Conservation (phyloP, 139 green algal genomes). For the Diplosphaera chodatii region DNA sequence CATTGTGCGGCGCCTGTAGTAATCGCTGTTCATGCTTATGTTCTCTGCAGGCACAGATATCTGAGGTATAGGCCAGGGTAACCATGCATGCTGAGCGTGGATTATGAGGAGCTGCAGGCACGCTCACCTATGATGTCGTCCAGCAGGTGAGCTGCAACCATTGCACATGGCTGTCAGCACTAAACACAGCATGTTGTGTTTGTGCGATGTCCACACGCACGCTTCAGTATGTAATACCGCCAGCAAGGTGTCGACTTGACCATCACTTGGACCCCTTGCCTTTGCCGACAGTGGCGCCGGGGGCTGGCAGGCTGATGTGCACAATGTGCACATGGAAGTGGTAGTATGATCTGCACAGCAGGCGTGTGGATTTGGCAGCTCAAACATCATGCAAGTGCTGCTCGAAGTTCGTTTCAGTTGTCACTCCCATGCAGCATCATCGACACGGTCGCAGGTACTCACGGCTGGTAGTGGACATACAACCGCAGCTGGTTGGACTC, state of each 20-base stretch:
- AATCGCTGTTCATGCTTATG: constrained; percentile 27
- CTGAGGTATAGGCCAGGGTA: too few species aligned
- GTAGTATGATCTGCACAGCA: too few species aligned
- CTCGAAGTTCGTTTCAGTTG: too few species aligned
- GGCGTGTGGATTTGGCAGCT: too few species aligned
- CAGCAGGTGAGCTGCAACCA: constrained; percentile 31
- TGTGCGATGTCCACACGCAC: too few species aligned
- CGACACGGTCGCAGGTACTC: too few species aligned
- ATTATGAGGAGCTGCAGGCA: neutral
- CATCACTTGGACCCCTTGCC: neutral
- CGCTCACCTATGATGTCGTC: constrained; percentile 47
- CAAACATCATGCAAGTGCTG: too few species aligned
- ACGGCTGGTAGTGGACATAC: constrained; percentile 48
- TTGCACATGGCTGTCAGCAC: neutral
- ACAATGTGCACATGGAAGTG: constrained; percentile 46
- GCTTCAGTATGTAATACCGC: too few species aligned
- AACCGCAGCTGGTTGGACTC: constrained; percentile 17
- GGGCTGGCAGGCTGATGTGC: constrained; percentile 16
- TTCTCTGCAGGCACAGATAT: constrained; percentile 31
- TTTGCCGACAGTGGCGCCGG: constrained; percentile 18
- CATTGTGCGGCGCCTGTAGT: constrained; percentile 27
- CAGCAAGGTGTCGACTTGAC: too few species aligned
- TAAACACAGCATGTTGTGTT: too few species aligned
- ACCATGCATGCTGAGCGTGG: too few species aligned
- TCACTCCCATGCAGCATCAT: too few species aligned